Evolutionary conservation across 306 rosid species (phyloP).

Genomic region (Trifolium subterraneum): DNA sequence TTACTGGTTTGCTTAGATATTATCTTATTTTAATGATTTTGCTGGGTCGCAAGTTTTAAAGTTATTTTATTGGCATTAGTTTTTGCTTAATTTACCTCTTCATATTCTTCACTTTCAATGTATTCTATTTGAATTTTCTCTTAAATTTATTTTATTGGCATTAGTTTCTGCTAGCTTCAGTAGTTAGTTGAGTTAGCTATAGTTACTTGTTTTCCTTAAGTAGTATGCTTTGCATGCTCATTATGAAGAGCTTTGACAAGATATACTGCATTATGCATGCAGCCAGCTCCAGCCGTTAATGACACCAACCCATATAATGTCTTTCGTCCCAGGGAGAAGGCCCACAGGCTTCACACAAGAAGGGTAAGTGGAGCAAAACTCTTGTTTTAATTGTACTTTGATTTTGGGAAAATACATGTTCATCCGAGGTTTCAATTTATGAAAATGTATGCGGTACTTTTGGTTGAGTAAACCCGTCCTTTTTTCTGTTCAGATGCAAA

Average conservation of each 20-base stretch:
- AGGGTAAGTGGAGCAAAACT: slow-evolving; percentile 65
- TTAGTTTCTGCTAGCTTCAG: slow-evolving; percentile 20
- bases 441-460: not conserved
- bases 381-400: slow-evolving; percentile 40
- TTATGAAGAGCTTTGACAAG: slow-evolving; percentile 42
- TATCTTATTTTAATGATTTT: slow-evolving; percentile 5
- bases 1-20: slow-evolving; percentile 27
- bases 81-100: not conserved
- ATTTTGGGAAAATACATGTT: slow-evolving; percentile 42
- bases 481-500: slow-evolving; percentile 78
- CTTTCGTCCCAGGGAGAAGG: slow-evolving; percentile 98
- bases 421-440: slow-evolving; percentile 29
- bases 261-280: slow-evolving; percentile 48
- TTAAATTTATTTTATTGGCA: too few species aligned
- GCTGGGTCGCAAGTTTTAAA: not conserved
- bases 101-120: slow-evolving; percentile 17
- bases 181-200: not conserved
- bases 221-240: slow-evolving; percentile 34
- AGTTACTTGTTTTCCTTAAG: slow-evolving; percentile 21
- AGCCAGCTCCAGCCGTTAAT: slow-evolving; percentile 98
- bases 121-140: slow-evolving; percentile 14
- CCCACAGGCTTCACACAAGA: slow-evolving; percentile 98
- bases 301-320: slow-evolving; percentile 99
- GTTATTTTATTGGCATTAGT: slow-evolving; percentile 13
- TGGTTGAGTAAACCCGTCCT: slow-evolving; percentile 1